Base-by-base conservation (phyloP, 2,329 filamentous ascomycete genomes). In the Westerdykella ornata region DNA sequence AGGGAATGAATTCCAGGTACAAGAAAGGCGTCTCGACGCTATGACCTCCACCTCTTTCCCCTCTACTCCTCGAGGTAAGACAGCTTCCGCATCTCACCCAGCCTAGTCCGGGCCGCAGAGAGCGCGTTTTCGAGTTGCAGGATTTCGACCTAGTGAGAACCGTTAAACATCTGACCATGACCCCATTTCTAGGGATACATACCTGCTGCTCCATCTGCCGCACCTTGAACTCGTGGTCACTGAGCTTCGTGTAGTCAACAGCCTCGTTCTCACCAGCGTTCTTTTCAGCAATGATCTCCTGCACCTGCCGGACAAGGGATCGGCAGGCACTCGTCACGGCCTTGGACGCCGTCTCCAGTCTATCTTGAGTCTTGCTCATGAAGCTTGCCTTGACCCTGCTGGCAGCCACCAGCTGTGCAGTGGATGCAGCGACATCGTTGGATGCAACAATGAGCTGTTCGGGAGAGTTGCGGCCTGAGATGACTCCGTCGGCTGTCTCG, bases 131-230 rank as follows among this genome's bases (percentile, higher is more conserved):
- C 89, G 51, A 98, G 77, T 68, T 97, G 88, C 41, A 97, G 74
- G 53, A 98, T 98, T 69, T 98, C 89, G 62, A 98, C 92, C 88
- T 95, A 60, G 11, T 19, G 1, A 3, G 16, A 11, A 9, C 22
- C 7, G 22, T 26, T 15, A 12, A 4, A 2, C 5, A 32, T 64
- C 53, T 59, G 49, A 33, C 44, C 11, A 14, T 26, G 9, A 8
- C 13, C 30, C 5, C 29, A 26, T 13, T 17, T 7, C 19, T n/a
- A 28, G n/a, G 13, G 18, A 19, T 30, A 75, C 77, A 57, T 75
- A 95, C 89, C 85, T 98, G 92, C 65, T 98, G 92, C 72, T 98
- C 92, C 92, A 98, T 98, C 72, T 98, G 89, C 56, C 84, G 79
- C 38, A 96, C 88, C 77, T 98, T 98, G 75, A 98, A 97, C 71